Conservation (phyloP, 1,139 yeast species). For the Tardiomyces digboiensis region DNA sequence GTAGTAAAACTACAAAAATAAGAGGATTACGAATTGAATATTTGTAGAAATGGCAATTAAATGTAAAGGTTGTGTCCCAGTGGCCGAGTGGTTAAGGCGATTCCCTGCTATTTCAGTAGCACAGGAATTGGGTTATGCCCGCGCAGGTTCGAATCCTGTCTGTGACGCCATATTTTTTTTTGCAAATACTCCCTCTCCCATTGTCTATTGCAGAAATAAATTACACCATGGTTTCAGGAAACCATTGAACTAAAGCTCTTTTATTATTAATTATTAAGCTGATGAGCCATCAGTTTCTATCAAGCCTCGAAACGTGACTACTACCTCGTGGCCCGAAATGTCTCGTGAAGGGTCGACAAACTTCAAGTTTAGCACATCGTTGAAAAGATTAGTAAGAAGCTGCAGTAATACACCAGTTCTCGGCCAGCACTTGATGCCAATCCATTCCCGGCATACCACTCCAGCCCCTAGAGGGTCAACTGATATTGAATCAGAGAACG, state of each 20-base stretch:
- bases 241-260: too few species aligned
- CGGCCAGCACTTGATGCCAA: constrained; percentile 85
- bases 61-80: too few species aligned
- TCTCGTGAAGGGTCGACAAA: constrained; percentile 33
- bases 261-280: too few species aligned
- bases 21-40: too few species aligned
- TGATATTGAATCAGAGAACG: constrained; percentile 70
- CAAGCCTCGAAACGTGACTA: constrained; percentile 6
- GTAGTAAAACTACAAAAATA: too few species aligned
- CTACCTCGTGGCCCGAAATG: constrained; percentile 18
- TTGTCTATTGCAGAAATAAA: too few species aligned
- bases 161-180: constrained; percentile 50
- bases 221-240: too few species aligned
- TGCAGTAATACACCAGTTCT: constrained; percentile 83
- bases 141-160: constrained; percentile 91
- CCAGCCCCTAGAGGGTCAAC: constrained; percentile 52
- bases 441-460: constrained; percentile 56
- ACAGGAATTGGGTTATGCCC: constrained; percentile 74
- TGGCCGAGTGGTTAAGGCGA: constrained; percentile 90
- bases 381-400: constrained; percentile 55
- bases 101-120: constrained; percentile 55
- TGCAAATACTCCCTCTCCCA: neutral
- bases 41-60: too few species aligned
- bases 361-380: constrained; percentile 53
- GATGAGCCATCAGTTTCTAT: neutral